Evolutionary conservation across 225 moss, liverwort and hornwort genomes (phyloP).

Genomic region (Bryoerythrophyllum caledonicum): DNA sequence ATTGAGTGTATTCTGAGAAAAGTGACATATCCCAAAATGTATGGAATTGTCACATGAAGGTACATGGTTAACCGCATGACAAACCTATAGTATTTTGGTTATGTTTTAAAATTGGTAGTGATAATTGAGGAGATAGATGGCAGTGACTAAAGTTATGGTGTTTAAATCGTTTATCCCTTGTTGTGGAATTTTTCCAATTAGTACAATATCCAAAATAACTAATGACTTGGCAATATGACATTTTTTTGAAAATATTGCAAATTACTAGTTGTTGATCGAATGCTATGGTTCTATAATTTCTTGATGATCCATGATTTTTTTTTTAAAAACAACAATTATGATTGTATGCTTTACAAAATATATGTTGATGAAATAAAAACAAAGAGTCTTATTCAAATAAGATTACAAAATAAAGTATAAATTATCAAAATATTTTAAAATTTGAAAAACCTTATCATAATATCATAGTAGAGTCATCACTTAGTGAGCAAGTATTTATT

Average conservation of each 20-base stretch:
- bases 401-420: too few species aligned
- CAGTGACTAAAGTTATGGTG: not conserved
- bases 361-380: not conserved
- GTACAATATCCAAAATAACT: not conserved
- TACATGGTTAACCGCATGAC: not conserved
- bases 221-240: not conserved
- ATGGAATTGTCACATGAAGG: not conserved
- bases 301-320: too few species aligned
- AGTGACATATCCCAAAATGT: not conserved
- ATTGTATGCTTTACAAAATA: not conserved
- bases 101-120: not conserved
- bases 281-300: not conserved
- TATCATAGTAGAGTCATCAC: too few species aligned
- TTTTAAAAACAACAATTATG: too few species aligned
- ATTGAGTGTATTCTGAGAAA: not conserved
- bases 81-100: not conserved
- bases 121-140: not conserved
- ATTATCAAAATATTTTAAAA: too few species aligned
- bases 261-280: constrained; percentile 26
- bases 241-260: constrained; percentile 40
- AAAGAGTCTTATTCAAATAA: too few species aligned
- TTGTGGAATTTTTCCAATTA: too few species aligned
- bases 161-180: not conserved
- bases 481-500: too few species aligned
- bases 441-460: too few species aligned